Base-by-base conservation (phyloP, 2,329 filamentous ascomycete species). In the Taxawa tesnikishii region DNA sequence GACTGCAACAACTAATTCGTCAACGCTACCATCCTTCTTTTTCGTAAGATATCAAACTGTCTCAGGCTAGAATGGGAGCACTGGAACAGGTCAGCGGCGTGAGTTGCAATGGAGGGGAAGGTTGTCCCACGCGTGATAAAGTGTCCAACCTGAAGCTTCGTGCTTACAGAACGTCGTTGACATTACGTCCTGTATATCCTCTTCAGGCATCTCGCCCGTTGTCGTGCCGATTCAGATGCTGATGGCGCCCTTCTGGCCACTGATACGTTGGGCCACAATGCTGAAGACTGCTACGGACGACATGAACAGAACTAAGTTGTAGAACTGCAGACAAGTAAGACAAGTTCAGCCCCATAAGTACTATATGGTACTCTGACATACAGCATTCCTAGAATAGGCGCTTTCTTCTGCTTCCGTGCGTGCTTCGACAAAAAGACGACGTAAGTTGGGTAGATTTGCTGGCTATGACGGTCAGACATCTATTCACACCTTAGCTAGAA, bases 241-340 rank as follows among this genome's bases (percentile, higher is more conserved):
- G 10, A 28, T n/a, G 6, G 24, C 18, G 18, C 30, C 29, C 27
- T 37, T 23, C 12, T 41, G 34, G 11, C 57, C 58, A 39, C 66
- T 68, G 70, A 94, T 81, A 44, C 80, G 79, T 51, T 98, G 90
- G 16, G 88, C 90, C 39, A 90, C 77, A 38, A 98, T 63, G 54
- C 88, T 93, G 63, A 96, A 94, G 38, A 94, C 75, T 6, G 88
- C 85, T 15, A 98, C 82, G 0, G 90, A 94, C 15, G 87, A 90
- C 68, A 98, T 88, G 62, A 96, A 98, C 2, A 96, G 66, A 1
- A 94, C 85, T 1, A 93, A 75, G 50, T 98, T 96, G 61, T 98
- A 98, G 56, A 98, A 98, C 90, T 94, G 48, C 6, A 34, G 29
- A 32, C 9, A n/a, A n/a, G n/a, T n/a, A n/a, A n/a, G 13, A 24